Evolutionary conservation across 352 stramenopile species (phyloP).

Genomic region (Pelagophyceae sp.): DNA sequence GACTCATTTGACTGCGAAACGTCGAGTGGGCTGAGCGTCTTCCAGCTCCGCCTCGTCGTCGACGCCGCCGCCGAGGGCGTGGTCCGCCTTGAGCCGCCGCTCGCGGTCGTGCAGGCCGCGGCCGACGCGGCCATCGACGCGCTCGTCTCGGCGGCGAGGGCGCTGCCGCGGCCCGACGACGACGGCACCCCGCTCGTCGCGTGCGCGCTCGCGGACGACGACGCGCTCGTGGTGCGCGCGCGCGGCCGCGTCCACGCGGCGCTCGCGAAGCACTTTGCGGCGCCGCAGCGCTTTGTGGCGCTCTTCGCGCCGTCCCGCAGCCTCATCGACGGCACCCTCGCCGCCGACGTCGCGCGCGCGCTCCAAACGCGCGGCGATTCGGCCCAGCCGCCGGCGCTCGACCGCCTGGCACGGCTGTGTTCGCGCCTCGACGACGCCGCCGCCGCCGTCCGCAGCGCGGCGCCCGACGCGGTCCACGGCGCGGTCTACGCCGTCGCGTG

Average conservation of each 20-base stretch:
- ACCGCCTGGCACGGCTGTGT: not conserved
- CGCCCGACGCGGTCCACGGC: not conserved
- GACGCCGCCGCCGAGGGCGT: not conserved
- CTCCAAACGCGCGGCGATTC: not conserved
- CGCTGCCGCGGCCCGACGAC: not conserved
- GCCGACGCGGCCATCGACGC: not conserved
- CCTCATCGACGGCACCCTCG: not conserved
- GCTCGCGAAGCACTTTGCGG: not conserved
- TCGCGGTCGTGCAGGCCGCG: not conserved
- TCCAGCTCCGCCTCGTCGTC: not conserved
- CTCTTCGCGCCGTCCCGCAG: not conserved
- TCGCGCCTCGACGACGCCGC: not conserved
- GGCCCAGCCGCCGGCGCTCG: not conserved
- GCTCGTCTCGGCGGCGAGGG: not conserved
- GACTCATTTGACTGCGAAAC: not conserved
- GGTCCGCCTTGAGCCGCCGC: not conserved
- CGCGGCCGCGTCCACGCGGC: not conserved
- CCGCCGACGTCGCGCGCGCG: not conserved
- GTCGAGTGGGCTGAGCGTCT: not conserved
- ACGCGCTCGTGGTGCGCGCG: not conserved
- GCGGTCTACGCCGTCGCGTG: not conserved
- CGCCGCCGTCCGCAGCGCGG: not conserved
- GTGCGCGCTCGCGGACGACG: not conserved
- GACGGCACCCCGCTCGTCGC: not conserved
- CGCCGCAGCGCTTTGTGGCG: not conserved